A percentile compares a stretch with the other conserved stretches of the same genome.
Conservation (phyloP, 2,329 filamentous ascomycete genomes). For the Zasmidium angulare region DNA sequence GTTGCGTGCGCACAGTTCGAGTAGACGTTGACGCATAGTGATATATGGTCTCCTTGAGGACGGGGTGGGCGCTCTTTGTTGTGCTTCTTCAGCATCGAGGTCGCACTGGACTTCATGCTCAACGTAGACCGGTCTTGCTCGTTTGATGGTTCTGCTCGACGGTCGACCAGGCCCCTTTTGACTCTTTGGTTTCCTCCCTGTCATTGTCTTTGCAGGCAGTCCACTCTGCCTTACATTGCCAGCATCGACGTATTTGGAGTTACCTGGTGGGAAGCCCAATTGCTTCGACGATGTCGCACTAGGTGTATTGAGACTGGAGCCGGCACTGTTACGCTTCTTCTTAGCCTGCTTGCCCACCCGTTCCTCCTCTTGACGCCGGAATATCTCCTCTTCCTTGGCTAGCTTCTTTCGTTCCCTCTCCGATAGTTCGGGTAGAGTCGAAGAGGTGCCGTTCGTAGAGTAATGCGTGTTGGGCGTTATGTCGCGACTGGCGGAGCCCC, state of each 20-base stretch:
- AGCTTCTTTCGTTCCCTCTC: slow-evolving; percentile 64
- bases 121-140: slow-evolving; percentile 25
- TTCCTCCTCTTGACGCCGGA: slow-evolving; percentile 61
- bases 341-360: slow-evolving; percentile 50
- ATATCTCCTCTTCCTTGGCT: slow-evolving; percentile 62
- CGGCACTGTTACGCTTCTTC: slow-evolving; percentile 59
- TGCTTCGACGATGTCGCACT: slow-evolving; percentile 46
- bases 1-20: slow-evolving; percentile 36
- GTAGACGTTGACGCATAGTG: slow-evolving; percentile 32
- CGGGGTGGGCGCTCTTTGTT: slow-evolving; percentile 17
- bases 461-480: slow-evolving; percentile 59
- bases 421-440: slow-evolving; percentile 52
- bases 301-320: slow-evolving; percentile 54
- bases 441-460: slow-evolving; percentile 44
- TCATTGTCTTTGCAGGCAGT: slow-evolving; percentile 19
- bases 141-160: slow-evolving; percentile 6
- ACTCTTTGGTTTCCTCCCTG: slow-evolving; percentile 22
- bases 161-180: slow-evolving; percentile 17
- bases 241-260: slow-evolving; percentile 31
- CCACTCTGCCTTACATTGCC: slow-evolving; percentile 28
- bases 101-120: slow-evolving; percentile 35
- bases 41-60: slow-evolving; percentile 27
- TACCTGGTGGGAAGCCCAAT: slow-evolving; percentile 32
- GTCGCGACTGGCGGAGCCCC: slow-evolving; percentile 60
- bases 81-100: slow-evolving; percentile 33